Evolutionary conservation across 2,329 filamentous ascomycete species (phyloP).

Genomic region (Neodidymelliopsis sp.): DNA sequence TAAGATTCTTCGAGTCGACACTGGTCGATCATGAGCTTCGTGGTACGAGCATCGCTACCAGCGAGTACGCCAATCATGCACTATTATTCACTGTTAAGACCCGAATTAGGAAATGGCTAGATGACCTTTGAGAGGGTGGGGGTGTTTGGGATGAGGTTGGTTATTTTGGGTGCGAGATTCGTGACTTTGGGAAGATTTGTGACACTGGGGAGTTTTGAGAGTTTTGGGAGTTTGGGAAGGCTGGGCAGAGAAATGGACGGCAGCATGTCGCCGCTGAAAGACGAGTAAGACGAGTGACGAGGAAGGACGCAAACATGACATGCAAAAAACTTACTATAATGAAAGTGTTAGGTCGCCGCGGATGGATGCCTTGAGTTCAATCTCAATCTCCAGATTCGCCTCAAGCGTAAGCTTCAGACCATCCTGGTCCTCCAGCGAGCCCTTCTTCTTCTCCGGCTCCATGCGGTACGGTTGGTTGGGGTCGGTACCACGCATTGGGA

Average conservation of each 20-base stretch:
- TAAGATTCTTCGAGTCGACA: not conserved
- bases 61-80: conserved; percentile 17
- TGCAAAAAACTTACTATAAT: conserved; percentile 68
- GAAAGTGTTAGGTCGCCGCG: conserved; percentile 83
- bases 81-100: conserved; percentile 24
- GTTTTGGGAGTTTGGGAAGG: conserved; percentile 6
- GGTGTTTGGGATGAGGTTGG: not conserved
- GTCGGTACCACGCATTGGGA: conserved; percentile 61
- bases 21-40: conserved; percentile 17
- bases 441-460: conserved; percentile 52
- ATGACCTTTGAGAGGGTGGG: conserved; percentile 15
- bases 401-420: conserved; percentile 76
- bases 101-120: conserved; percentile 20
- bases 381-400: conserved; percentile 82
- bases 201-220: conserved; percentile 4
- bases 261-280: conserved; percentile 20
- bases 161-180: too few species aligned
- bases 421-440: conserved; percentile 62
- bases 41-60: conserved; percentile 11
- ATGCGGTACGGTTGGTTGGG: conserved; percentile 58
- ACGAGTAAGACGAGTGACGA: not conserved
- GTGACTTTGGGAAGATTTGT: conserved; percentile 12
- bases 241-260: conserved; percentile 6
- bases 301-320: conserved; percentile 3
- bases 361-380: conserved; percentile 84